Conservation (phyloP, 441 rosid genomes). For the Croton laevigatus region DNA sequence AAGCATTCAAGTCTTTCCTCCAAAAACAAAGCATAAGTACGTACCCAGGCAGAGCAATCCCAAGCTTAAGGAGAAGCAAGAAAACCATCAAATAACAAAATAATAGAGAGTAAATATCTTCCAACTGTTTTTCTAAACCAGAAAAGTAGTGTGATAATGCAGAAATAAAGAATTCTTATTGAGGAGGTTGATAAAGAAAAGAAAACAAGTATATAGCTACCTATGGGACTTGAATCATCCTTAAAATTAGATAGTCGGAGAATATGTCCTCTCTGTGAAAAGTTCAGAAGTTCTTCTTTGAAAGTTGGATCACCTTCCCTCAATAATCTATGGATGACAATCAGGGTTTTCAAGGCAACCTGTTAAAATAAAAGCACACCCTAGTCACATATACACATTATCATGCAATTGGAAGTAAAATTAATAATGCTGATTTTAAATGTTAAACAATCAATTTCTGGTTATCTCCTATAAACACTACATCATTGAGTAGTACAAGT, state of each 20-base stretch:
- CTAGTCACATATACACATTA: too few species aligned
- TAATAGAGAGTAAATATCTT: neutral
- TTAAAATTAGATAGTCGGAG: constrained; percentile 92
- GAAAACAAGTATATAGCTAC: constrained; percentile 28
- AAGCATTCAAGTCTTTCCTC: constrained; percentile 98
- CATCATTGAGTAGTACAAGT: neutral
- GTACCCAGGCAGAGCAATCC: constrained; percentile 99
- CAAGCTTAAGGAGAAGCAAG: constrained; percentile 50
- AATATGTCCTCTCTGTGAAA: constrained; percentile 77
- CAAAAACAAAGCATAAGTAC: constrained; percentile 89
- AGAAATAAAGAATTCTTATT: neutral
- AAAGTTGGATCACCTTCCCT: constrained; percentile 96
- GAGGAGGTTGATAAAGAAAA: neutral
- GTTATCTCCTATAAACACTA: neutral
- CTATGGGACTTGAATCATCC: constrained; percentile 99
- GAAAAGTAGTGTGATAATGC: neutral
- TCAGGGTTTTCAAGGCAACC: constrained; percentile 91
- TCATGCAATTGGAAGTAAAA: neutral
- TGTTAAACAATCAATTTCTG: neutral
- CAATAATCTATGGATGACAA: constrained; percentile 83
- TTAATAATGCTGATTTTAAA: neutral
- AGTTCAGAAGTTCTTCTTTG: constrained; percentile 75
- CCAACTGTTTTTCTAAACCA: constrained; percentile 4
- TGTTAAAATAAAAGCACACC: constrained; percentile 25
- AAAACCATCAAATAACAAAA: neutral